Evolutionary conservation across 306 rosid genomes (phyloP).

Genomic region (Amphicarpaea edgeworthii): DNA sequence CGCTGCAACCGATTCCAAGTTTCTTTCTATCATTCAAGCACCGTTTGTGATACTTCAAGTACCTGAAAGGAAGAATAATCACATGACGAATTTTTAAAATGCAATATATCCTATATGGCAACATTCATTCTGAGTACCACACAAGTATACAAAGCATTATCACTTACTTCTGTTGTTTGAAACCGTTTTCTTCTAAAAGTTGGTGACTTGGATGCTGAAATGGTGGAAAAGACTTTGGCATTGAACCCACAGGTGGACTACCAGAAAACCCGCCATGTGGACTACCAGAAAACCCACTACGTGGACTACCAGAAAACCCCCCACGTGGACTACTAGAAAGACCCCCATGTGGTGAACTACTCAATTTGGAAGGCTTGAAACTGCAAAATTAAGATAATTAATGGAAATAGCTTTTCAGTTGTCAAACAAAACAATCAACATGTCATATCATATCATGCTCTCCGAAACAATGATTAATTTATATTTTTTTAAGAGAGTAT

Average conservation of each 20-base stretch:
- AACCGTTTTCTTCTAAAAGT: constrained; percentile 96
- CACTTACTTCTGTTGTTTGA: constrained; percentile 93
- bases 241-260: constrained; percentile 96
- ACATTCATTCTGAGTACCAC: not conserved
- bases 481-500: constrained; percentile 27
- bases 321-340: constrained; percentile 85
- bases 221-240: constrained; percentile 94
- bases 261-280: constrained; percentile 78
- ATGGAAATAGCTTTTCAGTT: constrained; percentile 40
- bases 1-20: constrained; percentile 97
- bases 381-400: constrained; percentile 61
- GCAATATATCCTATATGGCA: constrained; percentile 14
- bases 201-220: constrained; percentile 99
- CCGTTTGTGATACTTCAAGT: constrained; percentile 75
- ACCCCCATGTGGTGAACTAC: constrained; percentile 85
- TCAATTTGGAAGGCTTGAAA: constrained; percentile 74
- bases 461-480: constrained; percentile 32
- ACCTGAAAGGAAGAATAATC: constrained; percentile 65
- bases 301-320: constrained; percentile 76
- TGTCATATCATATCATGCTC: constrained; percentile 27
- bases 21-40: constrained; percentile 93
- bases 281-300: constrained; percentile 73
- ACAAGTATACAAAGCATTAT: constrained; percentile 29
- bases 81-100: constrained; percentile 45
- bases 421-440: constrained; percentile 25